These are phyloP conservation scores for Cucurbita ficifolia DNA, from an alignment of 306 rosid genomes.

Conservation along the genomic window DNA sequence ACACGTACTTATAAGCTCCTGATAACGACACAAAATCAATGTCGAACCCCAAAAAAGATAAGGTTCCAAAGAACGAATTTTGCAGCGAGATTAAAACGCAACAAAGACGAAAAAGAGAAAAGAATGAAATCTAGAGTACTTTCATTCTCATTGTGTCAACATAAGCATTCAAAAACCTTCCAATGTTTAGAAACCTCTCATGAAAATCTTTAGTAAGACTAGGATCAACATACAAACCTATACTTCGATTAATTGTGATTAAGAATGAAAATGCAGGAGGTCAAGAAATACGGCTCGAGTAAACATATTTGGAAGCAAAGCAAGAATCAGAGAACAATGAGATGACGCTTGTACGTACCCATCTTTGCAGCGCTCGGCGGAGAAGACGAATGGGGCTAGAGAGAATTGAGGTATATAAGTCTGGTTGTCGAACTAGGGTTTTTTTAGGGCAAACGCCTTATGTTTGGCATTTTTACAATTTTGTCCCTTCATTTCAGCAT, in stretches of 20 bases:
- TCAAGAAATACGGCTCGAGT: too few species aligned
- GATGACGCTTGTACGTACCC: too few species aligned
- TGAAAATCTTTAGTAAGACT: neutral
- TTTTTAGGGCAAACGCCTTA: too few species aligned
- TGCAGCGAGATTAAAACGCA: neutral
- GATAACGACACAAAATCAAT: neutral
- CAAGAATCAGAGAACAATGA: too few species aligned
- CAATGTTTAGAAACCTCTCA: neutral
- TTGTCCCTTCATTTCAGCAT: too few species aligned
- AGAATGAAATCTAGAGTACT: neutral
- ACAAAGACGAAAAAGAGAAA: neutral
- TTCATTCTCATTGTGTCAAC: neutral
- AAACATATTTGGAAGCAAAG: too few species aligned
- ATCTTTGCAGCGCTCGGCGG: too few species aligned
- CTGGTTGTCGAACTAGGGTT: too few species aligned
- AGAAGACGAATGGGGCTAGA: too few species aligned
- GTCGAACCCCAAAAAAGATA: neutral
- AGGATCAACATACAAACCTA: neutral
- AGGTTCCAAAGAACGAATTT: neutral
- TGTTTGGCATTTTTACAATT: too few species aligned
- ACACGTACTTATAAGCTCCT: slow-evolving; percentile 89
- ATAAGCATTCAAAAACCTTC: neutral
- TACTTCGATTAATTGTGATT: neutral
- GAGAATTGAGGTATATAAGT: too few species aligned
- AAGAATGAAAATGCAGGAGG: neutral